Evolutionary conservation across 495 filamentous ascomycete species (phyloP), one percentile per base, ranked within the genome.

Genomic region (Penicillium cosmopolitanum): DNA sequence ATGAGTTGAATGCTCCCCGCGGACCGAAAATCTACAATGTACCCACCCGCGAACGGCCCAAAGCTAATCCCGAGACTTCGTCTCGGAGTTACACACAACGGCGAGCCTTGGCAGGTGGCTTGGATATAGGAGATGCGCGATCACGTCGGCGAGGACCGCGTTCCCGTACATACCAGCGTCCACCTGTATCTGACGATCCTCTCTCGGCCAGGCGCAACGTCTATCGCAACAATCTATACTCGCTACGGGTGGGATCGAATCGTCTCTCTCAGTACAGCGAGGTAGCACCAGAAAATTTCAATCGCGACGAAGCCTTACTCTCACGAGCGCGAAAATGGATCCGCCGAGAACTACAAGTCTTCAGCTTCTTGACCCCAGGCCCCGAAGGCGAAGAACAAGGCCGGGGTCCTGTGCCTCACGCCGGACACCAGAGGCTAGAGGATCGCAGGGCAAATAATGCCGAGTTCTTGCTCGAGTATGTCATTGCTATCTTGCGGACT

Each of bases 391-490:
- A 66, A 19, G 48, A 61, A 25, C 58, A 63, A 35, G 56, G 51
- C 51, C 57, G 23, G 13, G 42, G 50, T 13, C 61, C 60, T 4
- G 58, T 69, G 1, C 55, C 73, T 42, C 75, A 75, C 5, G 67
- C 78, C 0, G 72, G 77, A 5, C 64, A 52, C 7, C 73, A 75
- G 51, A 62, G 78, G 53, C 66, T 78, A 12, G 65, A 76, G 40
- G 76, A 60, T 36, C 81, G 85, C 40, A 79, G 85, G 44, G 81
- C 82, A 4, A 89, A 88, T 62, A 96, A 94, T 70, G 87, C 90
- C 12, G 94, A 96, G 66, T 98, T 96, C 57, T 69, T 98, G 23
- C 85, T 97, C 19, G 92, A 95, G 63, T 97, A 96, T 65, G 84
- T 96, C 55, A 74, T 97, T 48, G 90, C 90, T 34, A 93, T 98